Conservation (phyloP, 1,284 basidiomycete genomes). For the Cronartium ribicola region DNA sequence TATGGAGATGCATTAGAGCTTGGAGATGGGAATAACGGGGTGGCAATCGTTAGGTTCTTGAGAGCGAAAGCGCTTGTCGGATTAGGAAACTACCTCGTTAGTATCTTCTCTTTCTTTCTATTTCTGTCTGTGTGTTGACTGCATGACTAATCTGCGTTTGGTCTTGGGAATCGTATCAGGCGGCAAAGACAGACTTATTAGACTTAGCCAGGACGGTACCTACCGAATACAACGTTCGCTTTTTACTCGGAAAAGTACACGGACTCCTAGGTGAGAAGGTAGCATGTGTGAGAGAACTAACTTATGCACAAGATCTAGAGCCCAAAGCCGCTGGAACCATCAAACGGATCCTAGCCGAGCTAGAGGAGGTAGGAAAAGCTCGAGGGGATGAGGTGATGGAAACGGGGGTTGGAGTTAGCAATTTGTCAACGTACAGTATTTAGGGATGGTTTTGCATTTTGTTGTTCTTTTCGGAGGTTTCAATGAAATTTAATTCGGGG, state of each 20-base stretch:
- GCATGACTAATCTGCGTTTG: not conserved
- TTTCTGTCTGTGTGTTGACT: conserved; percentile 2
- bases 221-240: conserved; percentile 88
- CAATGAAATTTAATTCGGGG: too few relatives aligned
- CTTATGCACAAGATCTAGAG: conserved; percentile 71
- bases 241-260: conserved; percentile 87
- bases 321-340: conserved; percentile 55
- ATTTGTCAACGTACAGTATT: too few relatives aligned
- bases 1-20: conserved; percentile 70
- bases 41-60: conserved; percentile 82
- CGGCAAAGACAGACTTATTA: conserved; percentile 72
- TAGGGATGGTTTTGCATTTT: too few relatives aligned
- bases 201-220: conserved; percentile 71
- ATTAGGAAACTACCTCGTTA: conserved; percentile 72
- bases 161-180: conserved; percentile 55
- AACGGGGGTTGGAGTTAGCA: too few relatives aligned
- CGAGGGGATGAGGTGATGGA: too few relatives aligned
- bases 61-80: conserved; percentile 79
- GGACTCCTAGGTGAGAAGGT: conserved; percentile 68
- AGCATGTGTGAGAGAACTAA: conserved; percentile 75
- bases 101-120: conserved; percentile 50
- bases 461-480: too few relatives aligned
- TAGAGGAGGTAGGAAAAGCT: not conserved
- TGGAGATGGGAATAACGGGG: conserved; percentile 58
- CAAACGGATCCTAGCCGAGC: conserved; percentile 47